Percentiles rank a stretch among this genome's conserved stretches.
Evolutionary conservation across 176 grass and related monocot genomes (phyloP).

Genomic region (Zea luxurians): DNA sequence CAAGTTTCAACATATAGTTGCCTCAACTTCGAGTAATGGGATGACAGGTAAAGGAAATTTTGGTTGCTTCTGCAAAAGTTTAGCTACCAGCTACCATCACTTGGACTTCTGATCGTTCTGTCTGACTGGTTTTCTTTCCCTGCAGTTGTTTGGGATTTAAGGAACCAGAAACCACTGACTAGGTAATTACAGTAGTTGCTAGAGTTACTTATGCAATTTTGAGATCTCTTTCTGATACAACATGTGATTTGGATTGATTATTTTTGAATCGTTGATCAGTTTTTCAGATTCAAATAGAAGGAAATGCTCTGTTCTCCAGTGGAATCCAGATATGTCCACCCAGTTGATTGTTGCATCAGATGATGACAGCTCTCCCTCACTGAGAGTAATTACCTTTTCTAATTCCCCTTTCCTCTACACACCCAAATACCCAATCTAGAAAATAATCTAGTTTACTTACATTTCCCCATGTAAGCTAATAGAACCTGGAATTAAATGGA

Average conservation of each 20-base stretch:
- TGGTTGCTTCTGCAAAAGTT: constrained; percentile 14
- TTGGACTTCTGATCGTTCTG: constrained; percentile 14
- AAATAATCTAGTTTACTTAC: background rate
- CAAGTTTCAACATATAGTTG: constrained; percentile 92
- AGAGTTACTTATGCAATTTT: constrained; percentile 28
- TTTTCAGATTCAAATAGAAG: constrained; percentile 89
- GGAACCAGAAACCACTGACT: constrained; percentile 76
- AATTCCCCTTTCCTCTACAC: background rate
- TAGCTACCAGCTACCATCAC: background rate
- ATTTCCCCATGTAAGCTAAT: constrained; percentile 2
- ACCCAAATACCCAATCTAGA: background rate
- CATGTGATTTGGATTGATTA: constrained; percentile 29
- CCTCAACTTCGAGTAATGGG: constrained; percentile 88
- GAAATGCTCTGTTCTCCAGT: constrained; percentile 93
- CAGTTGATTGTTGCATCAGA: constrained; percentile 93
- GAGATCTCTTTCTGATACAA: background rate
- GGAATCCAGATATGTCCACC: constrained; percentile 95
- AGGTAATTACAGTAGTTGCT: constrained; percentile 53
- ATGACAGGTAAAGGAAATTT: constrained; percentile 61
- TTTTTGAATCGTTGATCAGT: constrained; percentile 48
- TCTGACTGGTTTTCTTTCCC: constrained; percentile 36
- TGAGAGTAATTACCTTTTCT: constrained; percentile 69
- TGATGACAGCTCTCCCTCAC: constrained; percentile 86
- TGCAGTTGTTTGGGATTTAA: constrained; percentile 99
- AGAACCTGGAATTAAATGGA: constrained; percentile 5